phyloP scores from a whole-genome alignment of 495 filamentous ascomycete genomes.

The Elasticomyces elasticus region DNA sequence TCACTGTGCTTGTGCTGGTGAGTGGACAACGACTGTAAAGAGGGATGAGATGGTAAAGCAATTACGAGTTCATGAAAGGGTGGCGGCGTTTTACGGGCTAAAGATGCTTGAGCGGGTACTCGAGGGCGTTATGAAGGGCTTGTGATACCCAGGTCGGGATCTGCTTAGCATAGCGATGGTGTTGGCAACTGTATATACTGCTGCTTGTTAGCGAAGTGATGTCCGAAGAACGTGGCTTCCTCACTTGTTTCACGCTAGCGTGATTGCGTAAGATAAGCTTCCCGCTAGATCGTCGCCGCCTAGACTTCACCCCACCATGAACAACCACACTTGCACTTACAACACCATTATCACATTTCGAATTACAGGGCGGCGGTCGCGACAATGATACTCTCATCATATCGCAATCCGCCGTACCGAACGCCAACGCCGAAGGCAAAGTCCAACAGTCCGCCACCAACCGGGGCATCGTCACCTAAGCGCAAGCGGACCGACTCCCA shows the following conservation, averaged over 20 bases:
- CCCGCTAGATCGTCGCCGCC: background rate
- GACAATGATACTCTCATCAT: slow-evolving; percentile 6
- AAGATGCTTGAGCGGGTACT: slow-evolving; percentile 71
- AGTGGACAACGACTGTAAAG: slow-evolving; percentile 64
- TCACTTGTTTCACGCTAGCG: too few relatives aligned
- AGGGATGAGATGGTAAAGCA: slow-evolving; percentile 55
- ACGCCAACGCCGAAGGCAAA: slow-evolving; percentile 2
- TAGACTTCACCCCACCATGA: background rate
- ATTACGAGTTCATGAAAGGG: slow-evolving; percentile 59
- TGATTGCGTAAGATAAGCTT: too few relatives aligned
- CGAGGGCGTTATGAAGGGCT: slow-evolving; percentile 32
- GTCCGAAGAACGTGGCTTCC: background rate
- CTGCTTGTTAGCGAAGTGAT: background rate
- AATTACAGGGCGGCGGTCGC: background rate
- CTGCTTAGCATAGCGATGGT: slow-evolving; percentile 9
- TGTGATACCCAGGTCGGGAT: background rate
- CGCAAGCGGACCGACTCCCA: slow-evolving; percentile 6
- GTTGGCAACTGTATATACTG: background rate
- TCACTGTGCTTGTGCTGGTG: slow-evolving; percentile 85
- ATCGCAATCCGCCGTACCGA: slow-evolving; percentile 8
- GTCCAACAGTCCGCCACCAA: background rate
- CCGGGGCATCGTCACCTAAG: slow-evolving; percentile 9
- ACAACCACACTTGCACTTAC: background rate
- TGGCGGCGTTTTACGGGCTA: slow-evolving; percentile 68
- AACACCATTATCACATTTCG: background rate